phyloP scores from a whole-genome alignment of 352 stramenopile species.

The Hyphochytrium catenoides region DNA sequence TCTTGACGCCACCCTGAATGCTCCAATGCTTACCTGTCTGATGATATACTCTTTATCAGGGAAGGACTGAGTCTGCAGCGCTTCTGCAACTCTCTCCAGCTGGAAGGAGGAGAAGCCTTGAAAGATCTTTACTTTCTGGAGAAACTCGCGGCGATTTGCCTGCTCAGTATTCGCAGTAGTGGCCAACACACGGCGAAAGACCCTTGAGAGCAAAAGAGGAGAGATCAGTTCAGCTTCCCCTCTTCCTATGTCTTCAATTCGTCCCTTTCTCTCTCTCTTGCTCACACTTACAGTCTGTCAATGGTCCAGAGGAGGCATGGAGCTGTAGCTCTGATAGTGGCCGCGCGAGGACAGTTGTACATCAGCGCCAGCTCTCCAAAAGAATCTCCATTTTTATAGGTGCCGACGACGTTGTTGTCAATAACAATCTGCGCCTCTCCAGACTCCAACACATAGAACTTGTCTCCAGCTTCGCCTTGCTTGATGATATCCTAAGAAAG shows the following conservation, averaged over 20 bases:
- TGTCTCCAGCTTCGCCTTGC: conserved; percentile 60
- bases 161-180: conserved; percentile 41
- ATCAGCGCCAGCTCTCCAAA: conserved; percentile 93
- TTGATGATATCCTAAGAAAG: conserved; percentile 45
- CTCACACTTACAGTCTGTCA: conserved; percentile 44
- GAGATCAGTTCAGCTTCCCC: conserved; percentile 7
- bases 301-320: conserved; percentile 73
- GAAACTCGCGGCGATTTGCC: conserved; percentile 53
- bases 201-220: conserved; percentile 9
- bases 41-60: conserved; percentile 75
- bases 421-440: conserved; percentile 60
- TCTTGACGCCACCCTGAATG: too few species aligned
- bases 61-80: conserved; percentile 57
- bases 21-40: too few species aligned
- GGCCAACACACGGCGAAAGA: conserved; percentile 51
- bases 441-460: conserved; percentile 78
- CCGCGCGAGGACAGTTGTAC: conserved; percentile 83
- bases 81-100: conserved; percentile 48
- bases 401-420: conserved; percentile 40
- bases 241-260: too few species aligned
- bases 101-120: conserved; percentile 64
- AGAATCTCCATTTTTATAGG: conserved; percentile 41
- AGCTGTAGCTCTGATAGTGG: conserved; percentile 66
- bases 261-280: conserved; percentile 13
- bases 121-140: conserved; percentile 80